These are phyloP conservation scores for Aureobasidium sp. DNA, from an alignment of 2,329 filamentous ascomycete species.

Conservation along the genomic window DNA sequence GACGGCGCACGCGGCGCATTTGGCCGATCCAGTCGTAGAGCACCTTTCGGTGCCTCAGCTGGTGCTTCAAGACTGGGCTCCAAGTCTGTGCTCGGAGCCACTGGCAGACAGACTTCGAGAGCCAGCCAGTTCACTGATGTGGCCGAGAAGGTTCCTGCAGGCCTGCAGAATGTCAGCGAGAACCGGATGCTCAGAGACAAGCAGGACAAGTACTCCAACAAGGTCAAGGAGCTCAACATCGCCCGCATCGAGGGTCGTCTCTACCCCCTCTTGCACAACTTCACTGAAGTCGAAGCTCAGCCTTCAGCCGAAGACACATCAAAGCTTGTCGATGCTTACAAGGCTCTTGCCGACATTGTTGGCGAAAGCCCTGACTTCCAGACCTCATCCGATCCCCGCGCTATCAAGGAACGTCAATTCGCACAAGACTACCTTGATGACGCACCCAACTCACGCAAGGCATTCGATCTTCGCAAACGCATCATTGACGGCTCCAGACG, in stretches of 20 bases:
- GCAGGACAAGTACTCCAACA: constrained; percentile 71
- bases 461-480: constrained; percentile 64
- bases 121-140: constrained; percentile 34
- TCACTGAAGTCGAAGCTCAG: constrained; percentile 65
- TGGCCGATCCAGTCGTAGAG: constrained; percentile 43
- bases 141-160: constrained; percentile 42
- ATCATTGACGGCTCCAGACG: constrained; percentile 73
- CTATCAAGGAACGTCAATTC: constrained; percentile 69
- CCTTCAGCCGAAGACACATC: constrained; percentile 56
- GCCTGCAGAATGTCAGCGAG: constrained; percentile 50
- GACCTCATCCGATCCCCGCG: constrained; percentile 53
- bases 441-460: constrained; percentile 55
- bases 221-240: constrained; percentile 71
- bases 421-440: constrained; percentile 71
- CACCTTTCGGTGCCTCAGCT: constrained; percentile 31
- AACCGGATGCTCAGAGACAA: constrained; percentile 76
- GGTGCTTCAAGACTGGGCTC: constrained; percentile 58
- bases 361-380: constrained; percentile 60
- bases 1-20: constrained; percentile 39
- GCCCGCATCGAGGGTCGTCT: constrained; percentile 58
- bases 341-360: constrained; percentile 71
- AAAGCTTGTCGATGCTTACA: constrained; percentile 73
- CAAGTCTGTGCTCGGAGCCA: constrained; percentile 79
- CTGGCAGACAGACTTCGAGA: constrained; percentile 48
- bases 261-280: constrained; percentile 69